phyloP scores from a whole-genome alignment of 2,329 filamentous ascomycete genomes.

The Aspergillus pseudonomiae region DNA sequence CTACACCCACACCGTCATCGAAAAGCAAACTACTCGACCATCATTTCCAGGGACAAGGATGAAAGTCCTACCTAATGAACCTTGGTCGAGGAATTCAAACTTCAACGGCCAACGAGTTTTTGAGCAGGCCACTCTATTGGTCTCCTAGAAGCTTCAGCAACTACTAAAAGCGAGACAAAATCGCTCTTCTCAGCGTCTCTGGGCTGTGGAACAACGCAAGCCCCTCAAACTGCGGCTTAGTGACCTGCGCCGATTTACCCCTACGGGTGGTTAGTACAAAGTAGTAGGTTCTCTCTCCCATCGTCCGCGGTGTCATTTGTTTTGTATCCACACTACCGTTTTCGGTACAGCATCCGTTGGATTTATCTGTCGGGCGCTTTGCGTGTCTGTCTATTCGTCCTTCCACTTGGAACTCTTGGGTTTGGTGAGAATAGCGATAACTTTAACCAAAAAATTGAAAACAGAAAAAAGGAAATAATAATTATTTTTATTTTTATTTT shows the following conservation, averaged over 20 bases:
- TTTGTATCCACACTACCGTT: conserved; percentile 7
- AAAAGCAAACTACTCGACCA: neutral
- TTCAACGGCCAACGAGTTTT: neutral
- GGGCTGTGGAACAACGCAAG: conserved; percentile 6
- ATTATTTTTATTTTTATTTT: too few relatives aligned
- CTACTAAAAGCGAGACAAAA: neutral
- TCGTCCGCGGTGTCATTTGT: neutral
- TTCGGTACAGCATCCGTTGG: conserved; percentile 1
- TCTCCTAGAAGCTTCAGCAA: neutral
- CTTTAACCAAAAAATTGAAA: neutral
- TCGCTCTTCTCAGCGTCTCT: conserved; percentile 1
- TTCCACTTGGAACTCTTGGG: neutral
- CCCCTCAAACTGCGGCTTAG: neutral
- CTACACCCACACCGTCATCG: too few relatives aligned
- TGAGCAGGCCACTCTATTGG: neutral
- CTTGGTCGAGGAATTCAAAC: neutral
- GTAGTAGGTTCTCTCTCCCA: neutral
- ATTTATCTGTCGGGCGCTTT: neutral
- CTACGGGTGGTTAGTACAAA: neutral
- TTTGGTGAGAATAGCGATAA: neutral
- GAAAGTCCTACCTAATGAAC: conserved; percentile 5
- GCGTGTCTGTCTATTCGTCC: neutral
- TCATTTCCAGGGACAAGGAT: neutral
- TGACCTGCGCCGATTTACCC: conserved; percentile 2
- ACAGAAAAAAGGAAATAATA: neutral